Evolutionary conservation across 208 protist genomes (phyloP).

Genomic region (Trypanosomatidae sp.): DNA sequence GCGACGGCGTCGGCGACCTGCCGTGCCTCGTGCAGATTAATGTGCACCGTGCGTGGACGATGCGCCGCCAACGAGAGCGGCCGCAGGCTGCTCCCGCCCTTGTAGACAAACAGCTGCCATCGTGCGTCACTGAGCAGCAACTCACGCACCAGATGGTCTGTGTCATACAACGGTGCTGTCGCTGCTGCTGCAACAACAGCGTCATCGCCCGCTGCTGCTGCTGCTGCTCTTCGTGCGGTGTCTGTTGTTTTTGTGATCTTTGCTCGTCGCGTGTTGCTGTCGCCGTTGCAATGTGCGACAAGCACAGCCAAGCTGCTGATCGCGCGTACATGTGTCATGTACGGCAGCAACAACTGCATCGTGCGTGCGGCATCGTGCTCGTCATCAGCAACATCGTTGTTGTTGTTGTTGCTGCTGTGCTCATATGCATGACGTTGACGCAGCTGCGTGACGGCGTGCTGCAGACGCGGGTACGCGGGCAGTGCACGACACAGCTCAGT

Average conservation of each 20-base stretch:
- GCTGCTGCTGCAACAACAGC: too few relatives aligned
- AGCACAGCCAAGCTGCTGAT: conserved; percentile 56
- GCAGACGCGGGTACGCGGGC: too few relatives aligned
- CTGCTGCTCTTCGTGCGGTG: too few relatives aligned
- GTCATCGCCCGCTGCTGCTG: too few relatives aligned
- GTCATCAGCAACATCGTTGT: too few relatives aligned
- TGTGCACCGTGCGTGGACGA: neutral
- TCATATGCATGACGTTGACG: too few relatives aligned
- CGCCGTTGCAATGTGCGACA: conserved; percentile 37
- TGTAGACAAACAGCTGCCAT: conserved; percentile 64
- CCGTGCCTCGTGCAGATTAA: neutral
- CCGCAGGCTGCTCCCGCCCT: conserved; percentile 38
- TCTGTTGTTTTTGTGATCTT: too few relatives aligned
- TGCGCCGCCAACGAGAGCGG: conserved; percentile 16
- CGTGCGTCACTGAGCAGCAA: conserved; percentile 63
- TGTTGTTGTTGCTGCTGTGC: too few relatives aligned
- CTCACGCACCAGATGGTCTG: conserved; percentile 35
- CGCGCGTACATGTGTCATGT: conserved; percentile 48
- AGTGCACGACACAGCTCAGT: too few relatives aligned
- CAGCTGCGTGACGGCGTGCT: too few relatives aligned
- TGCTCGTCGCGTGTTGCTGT: too few relatives aligned
- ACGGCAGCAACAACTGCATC: conserved; percentile 17
- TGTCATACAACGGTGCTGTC: too few relatives aligned
- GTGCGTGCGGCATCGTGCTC: neutral
- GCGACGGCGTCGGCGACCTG: neutral